Evolutionary conservation across 805 yeast genomes (phyloP), one percentile per base, ranked within the genome.

Genomic region (Yueomyces sinensis): DNA sequence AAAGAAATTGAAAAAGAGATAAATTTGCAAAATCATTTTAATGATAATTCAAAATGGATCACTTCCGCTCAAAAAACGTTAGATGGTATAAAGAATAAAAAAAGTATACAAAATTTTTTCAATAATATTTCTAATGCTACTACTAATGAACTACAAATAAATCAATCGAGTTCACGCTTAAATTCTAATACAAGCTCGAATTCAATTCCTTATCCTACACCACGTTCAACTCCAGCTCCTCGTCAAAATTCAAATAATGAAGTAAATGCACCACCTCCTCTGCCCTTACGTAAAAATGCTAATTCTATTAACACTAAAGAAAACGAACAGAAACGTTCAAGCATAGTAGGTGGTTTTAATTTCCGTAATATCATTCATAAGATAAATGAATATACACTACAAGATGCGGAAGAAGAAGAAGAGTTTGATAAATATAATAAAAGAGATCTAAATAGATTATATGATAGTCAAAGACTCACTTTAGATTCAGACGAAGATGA

Each of bases 1-100:
- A 45, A 44, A 11, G 45, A 45, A 5, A 38, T 67, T 23, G 68
- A 66, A 36, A 27, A 32, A 4, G 39, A 41, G 11, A 20, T 20
- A 20, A 20, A 20, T 20, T 7, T 20, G 7, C 15, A 25, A 11
- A 11, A 13, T 9, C 5, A 6, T 11, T 5, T 9, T 25, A 11
- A 5, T 6, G 15, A 9, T 9, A 25, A 25, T 25, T 11, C 14
- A 11, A n/a, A 6, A 11, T 9, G 14, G 28, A 13, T 25, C 6
- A 5, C 13, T 13, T 9, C 6, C 13, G 28, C 13, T 11, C 24
- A 22, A 22, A 22, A 22, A 11, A 22, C 24, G 7, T 22, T 22
- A 7, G 13, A 25, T 25, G 13, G 15, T 5, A 11, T 25, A 13
- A 25, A 25, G 15, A 25, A 7, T 25, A 25, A 25, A 2, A 25